Percentiles rank a stretch among this genome's conserved stretches.
Evolutionary conservation across 2,329 filamentous ascomycete species (phyloP).

Genomic region (Apiospora marii): DNA sequence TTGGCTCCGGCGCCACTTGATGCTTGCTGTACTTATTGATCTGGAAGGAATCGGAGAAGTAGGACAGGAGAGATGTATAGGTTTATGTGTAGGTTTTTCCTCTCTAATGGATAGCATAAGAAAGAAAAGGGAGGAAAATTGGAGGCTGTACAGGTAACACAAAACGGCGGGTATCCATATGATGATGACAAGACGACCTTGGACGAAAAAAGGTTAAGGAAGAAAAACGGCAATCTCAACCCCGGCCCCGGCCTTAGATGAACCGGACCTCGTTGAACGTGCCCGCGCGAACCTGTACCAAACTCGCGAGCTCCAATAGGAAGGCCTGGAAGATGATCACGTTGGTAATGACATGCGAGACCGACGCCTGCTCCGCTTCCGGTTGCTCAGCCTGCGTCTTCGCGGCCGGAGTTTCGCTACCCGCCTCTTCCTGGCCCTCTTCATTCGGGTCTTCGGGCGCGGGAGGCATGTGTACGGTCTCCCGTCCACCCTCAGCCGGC

Average conservation of each 20-base stretch:
- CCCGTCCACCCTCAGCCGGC: neutral
- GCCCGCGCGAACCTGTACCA: conserved; percentile 77
- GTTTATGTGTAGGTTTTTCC: neutral
- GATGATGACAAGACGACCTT: neutral
- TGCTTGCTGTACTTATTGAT: neutral
- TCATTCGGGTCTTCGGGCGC: conserved; percentile 1
- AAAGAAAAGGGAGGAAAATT: neutral
- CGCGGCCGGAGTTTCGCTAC: conserved; percentile 20
- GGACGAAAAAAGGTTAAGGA: neutral
- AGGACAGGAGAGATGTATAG: neutral
- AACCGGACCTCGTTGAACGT: conserved; percentile 81
- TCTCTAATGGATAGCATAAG: neutral
- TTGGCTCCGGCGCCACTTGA: conserved; percentile 5
- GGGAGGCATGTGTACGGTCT: neutral
- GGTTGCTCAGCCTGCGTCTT: conserved; percentile 32
- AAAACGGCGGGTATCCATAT: conserved; percentile 3
- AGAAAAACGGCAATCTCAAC: neutral
- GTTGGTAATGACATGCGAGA: conserved; percentile 83
- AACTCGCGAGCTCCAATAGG: conserved; percentile 76
- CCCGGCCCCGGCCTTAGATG: conserved; percentile 39
- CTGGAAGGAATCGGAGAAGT: neutral
- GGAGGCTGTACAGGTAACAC: neutral
- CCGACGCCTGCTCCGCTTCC: conserved; percentile 61
- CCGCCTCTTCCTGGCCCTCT: neutral
- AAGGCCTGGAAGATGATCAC: conserved; percentile 83